phyloP scores from a whole-genome alignment of 306 rosid genomes.

The Calophaca sinica region DNA sequence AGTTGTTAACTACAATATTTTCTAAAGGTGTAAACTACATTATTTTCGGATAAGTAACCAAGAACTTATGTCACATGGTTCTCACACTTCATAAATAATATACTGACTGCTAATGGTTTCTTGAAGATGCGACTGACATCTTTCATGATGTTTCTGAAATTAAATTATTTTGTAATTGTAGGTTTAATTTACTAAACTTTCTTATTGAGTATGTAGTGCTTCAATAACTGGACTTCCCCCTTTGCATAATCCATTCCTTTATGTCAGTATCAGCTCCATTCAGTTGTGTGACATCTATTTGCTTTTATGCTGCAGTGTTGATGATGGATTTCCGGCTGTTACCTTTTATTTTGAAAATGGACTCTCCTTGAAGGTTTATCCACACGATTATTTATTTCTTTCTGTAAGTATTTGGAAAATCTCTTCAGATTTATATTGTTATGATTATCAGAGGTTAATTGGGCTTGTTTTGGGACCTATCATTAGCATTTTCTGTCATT shows the following conservation, averaged over 20 bases:
- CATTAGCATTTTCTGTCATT: constrained; percentile 22
- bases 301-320: constrained; percentile 70
- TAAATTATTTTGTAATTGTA: constrained; percentile 26
- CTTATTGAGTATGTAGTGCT: constrained; percentile 30
- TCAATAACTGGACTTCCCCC: constrained; percentile 30
- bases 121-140: constrained; percentile 30
- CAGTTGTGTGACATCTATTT: constrained; percentile 23
- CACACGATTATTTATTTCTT: constrained; percentile 85
- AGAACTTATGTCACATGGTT: not conserved
- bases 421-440: constrained; percentile 21
- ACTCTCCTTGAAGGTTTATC: constrained; percentile 88
- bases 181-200: constrained; percentile 26
- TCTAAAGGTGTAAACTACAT: not conserved
- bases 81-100: constrained; percentile 3
- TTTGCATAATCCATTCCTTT: constrained; percentile 7
- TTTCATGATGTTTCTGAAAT: constrained; percentile 11
- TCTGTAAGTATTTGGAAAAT: constrained; percentile 66
- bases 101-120: constrained; percentile 22
- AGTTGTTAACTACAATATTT: not conserved
- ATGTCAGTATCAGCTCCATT: constrained; percentile 40
- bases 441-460: constrained; percentile 12
- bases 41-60: not conserved
- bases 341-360: constrained; percentile 84
- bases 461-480: constrained; percentile 36
- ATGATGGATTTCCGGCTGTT: constrained; percentile 89